Percentiles rank a stretch among this genome's conserved stretches.
phyloP scores from a whole-genome alignment of 441 rosid species.

The Erodium trifolium region DNA sequence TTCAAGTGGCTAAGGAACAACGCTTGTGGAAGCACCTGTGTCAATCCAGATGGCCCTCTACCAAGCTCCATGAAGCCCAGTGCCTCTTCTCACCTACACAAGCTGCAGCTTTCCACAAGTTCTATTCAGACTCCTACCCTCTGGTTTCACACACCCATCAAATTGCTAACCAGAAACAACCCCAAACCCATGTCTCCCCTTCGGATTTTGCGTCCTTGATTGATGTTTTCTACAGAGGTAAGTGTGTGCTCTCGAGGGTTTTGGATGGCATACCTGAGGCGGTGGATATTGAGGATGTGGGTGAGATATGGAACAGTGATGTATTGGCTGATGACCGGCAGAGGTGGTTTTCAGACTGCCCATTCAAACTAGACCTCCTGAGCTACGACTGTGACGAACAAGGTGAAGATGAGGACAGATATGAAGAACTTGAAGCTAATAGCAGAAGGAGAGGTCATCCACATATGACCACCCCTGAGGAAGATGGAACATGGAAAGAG shows the following conservation, averaged over 20 bases:
- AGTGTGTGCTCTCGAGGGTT: conserved; percentile 25
- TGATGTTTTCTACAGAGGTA: conserved; percentile 24
- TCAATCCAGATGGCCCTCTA: not conserved
- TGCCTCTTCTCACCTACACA: not conserved
- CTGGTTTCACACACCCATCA: conserved; percentile 6
- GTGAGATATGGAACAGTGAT: not conserved
- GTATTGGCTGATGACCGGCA: not conserved
- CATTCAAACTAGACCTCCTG: conserved; percentile 20
- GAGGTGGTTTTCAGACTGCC: conserved; percentile 20
- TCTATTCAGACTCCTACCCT: conserved; percentile 30
- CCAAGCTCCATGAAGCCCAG: not conserved
- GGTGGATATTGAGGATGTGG: not conserved
- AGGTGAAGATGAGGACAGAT: not conserved
- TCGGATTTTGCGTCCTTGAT: conserved; percentile 26
- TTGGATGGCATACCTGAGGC: conserved; percentile 20
- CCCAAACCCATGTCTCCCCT: conserved; percentile 7
- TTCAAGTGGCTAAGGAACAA: not conserved
- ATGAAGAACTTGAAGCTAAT: not conserved
- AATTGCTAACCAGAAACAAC: not conserved
- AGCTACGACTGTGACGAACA: not conserved
- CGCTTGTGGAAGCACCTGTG: not conserved
- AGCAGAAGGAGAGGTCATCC: no score
- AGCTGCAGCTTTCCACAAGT: not conserved
- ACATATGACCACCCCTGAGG: not conserved
- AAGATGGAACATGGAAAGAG: not conserved